A percentile compares a stretch with the other conserved stretches of the same genome.
Evolutionary conservation across 768 basidiomycete species (phyloP).

Genomic region (Chalciporus chontae): DNA sequence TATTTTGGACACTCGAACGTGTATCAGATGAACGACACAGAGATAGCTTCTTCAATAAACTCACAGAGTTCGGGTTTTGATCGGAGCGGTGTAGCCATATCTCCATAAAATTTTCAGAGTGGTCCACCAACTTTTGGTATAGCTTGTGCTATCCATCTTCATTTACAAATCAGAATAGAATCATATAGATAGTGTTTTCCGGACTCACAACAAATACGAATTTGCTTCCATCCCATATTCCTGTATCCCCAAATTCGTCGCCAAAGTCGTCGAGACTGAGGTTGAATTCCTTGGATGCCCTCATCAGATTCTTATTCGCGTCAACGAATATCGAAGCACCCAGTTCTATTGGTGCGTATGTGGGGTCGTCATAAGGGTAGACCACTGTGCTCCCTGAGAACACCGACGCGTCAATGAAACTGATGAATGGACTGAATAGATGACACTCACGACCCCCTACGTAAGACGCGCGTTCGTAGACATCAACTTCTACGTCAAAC

Average conservation of each 20-base stretch:
- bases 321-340: slow-evolving; percentile 87
- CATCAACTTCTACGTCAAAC: slow-evolving; percentile 71
- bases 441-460: slow-evolving; percentile 78
- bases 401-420: slow-evolving; percentile 3
- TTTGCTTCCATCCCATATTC: slow-evolving; percentile 81
- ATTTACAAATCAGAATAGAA: neutral
- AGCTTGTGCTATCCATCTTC: slow-evolving; percentile 41
- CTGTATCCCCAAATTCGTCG: slow-evolving; percentile 45
- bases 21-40: neutral
- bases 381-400: slow-evolving; percentile 71
- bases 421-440: neutral
- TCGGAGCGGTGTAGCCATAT: slow-evolving; percentile 66
- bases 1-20: slow-evolving; percentile 46
- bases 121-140: slow-evolving; percentile 58
- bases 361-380: slow-evolving; percentile 61
- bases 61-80: slow-evolving; percentile 53
- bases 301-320: slow-evolving; percentile 65
- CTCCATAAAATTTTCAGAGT: slow-evolving; percentile 71
- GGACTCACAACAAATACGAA: slow-evolving; percentile 60
- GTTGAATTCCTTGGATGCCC: slow-evolving; percentile 80
- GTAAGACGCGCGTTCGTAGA: slow-evolving; percentile 75
- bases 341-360: slow-evolving; percentile 66
- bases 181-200: no score
- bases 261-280: slow-evolving; percentile 53
- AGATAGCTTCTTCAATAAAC: slow-evolving; percentile 9